Conservation (phyloP, 2,329 filamentous ascomycete genomes). For the Juglanconis juglandina region DNA sequence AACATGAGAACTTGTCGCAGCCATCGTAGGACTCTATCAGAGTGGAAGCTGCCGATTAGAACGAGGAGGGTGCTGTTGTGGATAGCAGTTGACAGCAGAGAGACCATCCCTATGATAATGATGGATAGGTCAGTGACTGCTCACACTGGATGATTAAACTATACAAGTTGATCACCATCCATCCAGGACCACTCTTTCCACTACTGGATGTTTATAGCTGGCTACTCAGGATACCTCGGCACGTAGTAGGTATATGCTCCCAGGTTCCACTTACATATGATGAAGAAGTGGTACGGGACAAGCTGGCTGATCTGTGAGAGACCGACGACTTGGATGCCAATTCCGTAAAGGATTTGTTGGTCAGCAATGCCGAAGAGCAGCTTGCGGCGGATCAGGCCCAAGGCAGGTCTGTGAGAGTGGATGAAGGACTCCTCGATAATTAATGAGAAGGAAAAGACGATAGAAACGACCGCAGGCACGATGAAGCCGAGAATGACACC, state of each 20-base stretch:
- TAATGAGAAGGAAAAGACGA: constrained; percentile 14
- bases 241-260: background rate
- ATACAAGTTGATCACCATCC: too few relatives aligned
- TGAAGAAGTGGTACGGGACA: constrained; percentile 67
- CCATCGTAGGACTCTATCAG: constrained; percentile 66
- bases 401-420: constrained; percentile 3
- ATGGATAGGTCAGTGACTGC: constrained; percentile 48
- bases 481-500: constrained; percentile 18
- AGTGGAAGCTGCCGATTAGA: constrained; percentile 61
- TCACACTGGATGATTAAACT: too few relatives aligned
- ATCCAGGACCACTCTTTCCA: too few relatives aligned
- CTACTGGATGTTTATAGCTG: too few relatives aligned
- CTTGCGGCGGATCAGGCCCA: constrained; percentile 45
- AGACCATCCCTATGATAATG: constrained; percentile 64
- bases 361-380: constrained; percentile 64
- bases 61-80: constrained; percentile 64
- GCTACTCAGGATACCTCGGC: too few relatives aligned
- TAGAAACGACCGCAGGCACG: constrained; percentile 12
- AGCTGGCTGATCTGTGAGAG: constrained; percentile 57
- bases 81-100: constrained; percentile 60
- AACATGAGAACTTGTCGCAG: constrained; percentile 64
- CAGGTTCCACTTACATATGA: constrained; percentile 49
- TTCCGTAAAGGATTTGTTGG: constrained; percentile 66
- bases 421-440: constrained; percentile 17
- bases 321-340: constrained; percentile 63